Conservation (phyloP, 2,329 filamentous ascomycete genomes). For the Aspergillus sp. region DNA sequence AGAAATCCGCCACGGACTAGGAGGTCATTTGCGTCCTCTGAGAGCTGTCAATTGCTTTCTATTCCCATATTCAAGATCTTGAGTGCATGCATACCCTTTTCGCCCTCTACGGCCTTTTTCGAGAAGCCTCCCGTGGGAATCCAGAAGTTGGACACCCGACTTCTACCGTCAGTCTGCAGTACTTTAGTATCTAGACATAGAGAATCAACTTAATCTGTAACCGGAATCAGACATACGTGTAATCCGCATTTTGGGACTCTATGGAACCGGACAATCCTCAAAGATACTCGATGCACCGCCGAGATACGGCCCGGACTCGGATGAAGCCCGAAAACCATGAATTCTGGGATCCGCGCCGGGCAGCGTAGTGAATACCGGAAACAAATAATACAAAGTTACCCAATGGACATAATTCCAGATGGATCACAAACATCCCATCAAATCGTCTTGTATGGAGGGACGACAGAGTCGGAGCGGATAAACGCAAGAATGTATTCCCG, state of each 20-base stretch:
- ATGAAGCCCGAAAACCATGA: conserved; percentile 22
- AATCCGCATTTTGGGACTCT: conserved; percentile 18
- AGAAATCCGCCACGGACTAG: conserved; percentile 65
- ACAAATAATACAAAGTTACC: conserved; percentile 1
- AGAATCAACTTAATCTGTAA: not conserved
- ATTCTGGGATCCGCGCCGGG: conserved; percentile 2
- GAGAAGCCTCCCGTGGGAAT: conserved; percentile 64
- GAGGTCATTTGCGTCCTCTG: conserved; percentile 56
- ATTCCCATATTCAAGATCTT: too few relatives aligned
- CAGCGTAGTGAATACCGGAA: not conserved
- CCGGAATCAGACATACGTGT: conserved; percentile 26
- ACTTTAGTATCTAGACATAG: conserved; percentile 6
- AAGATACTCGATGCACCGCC: conserved; percentile 20
- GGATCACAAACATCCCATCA: not conserved
- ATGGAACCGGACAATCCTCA: conserved; percentile 10
- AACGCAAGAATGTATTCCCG: conserved; percentile 19
- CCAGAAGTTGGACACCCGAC: conserved; percentile 68
- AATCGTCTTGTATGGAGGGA: not conserved
- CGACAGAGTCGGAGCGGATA: not conserved
- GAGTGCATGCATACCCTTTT: conserved; percentile 21
- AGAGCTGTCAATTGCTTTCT: conserved; percentile 4
- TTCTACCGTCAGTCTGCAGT: conserved; percentile 47
- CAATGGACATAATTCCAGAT: conserved; percentile 5
- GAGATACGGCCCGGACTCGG: conserved; percentile 17
- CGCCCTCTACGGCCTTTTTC: conserved; percentile 44